Evolutionary conservation across 2,329 filamentous ascomycete genomes (phyloP), one percentile per base, ranked within the genome.

Genomic region (Nigrograna mackinnonii): DNA sequence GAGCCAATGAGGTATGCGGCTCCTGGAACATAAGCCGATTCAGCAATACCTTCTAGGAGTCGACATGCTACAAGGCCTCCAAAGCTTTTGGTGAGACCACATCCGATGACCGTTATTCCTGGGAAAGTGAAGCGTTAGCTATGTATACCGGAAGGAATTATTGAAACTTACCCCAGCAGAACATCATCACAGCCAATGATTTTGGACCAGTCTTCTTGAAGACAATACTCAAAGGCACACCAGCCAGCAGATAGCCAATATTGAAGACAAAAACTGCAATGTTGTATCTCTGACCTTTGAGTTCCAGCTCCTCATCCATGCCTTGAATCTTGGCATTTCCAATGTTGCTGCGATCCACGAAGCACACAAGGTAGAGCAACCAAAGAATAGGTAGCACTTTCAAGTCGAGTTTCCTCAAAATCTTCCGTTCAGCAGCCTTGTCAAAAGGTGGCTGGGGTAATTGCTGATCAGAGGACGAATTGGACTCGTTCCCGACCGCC

Each of bases 241-340:
- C 66, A 38, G 59, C 66, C 21, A 66, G 47, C 6, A 69, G 53
- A 35, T 69, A 69, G 4, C 63, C 62, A 5, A 70, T 50, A 18
- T 66, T 68, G 54, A 70, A 69, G n/a, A 65, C 58, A 56, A 60
- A 64, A 16, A 67, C 60, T 9, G 57, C 57, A 30, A 69, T 62
- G 45, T 69, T 70, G 60, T 64, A 70, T 6, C 60, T 47, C 37
- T 68, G 63, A 14, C 62, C 62, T 20, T 36, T 42, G 28, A 70
- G 58, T 19, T 63, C 35, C 11, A 70, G 50, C 37, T 68, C 61
- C 20, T 58, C 55, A 21, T 66, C 60, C 61, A 66, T 63, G 32
- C 64, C 62, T 37, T 62, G 57, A 19, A 67, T 66, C 35, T 66
- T 64, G 4, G 66, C 67, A 46, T 66, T 67, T 7, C 62, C 63